Evolutionary conservation across 2,329 filamentous ascomycete species (phyloP).

Genomic region (Aurifilum marmelostoma): DNA sequence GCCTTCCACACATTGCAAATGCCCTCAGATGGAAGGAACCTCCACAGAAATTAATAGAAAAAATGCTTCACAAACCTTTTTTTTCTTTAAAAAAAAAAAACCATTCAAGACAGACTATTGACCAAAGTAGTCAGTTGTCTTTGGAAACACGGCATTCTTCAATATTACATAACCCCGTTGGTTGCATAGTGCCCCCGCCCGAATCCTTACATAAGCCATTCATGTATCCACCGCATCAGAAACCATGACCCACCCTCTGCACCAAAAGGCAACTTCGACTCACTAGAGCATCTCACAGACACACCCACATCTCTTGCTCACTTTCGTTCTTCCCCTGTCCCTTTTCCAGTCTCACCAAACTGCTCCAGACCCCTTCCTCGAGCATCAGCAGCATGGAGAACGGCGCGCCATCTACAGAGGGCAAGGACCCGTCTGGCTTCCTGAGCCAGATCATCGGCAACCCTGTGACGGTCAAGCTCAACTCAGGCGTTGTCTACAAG

Average conservation of each 20-base stretch:
- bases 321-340: background rate
- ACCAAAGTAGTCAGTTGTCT: background rate
- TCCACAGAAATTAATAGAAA: background rate
- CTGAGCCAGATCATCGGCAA: conserved; percentile 93
- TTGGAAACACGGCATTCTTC: background rate
- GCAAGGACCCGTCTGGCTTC: conserved; percentile 92
- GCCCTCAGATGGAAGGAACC: background rate
- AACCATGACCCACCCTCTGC: background rate
- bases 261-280: background rate
- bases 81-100: background rate
- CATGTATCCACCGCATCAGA: background rate
- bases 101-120: too few species aligned
- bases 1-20: background rate
- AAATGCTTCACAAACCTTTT: background rate
- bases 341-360: background rate
- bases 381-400: conserved; percentile 69
- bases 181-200: background rate
- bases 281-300: background rate
- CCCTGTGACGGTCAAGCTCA: conserved; percentile 93
- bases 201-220: background rate
- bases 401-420: conserved; percentile 67
- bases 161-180: background rate
- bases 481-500: conserved; percentile 98
- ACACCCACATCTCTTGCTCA: background rate
- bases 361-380: background rate